Percentiles rank a stretch among this genome's conserved stretches.
Conservation (phyloP, 169 alveolate species). For the Eimeria tenella region DNA sequence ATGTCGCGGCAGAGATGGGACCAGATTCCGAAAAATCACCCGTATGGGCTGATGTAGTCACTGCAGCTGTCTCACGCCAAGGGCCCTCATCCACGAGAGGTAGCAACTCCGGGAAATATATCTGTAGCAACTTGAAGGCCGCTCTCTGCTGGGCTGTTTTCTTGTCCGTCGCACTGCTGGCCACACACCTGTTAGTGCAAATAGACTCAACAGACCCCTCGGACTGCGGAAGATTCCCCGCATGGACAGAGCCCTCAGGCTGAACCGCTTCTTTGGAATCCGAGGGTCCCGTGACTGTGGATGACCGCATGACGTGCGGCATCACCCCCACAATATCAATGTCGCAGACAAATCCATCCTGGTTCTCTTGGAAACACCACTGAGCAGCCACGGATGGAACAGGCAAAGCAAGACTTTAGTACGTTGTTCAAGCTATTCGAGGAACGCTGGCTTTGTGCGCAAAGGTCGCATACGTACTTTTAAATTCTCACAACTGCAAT, state of each 20-base stretch:
- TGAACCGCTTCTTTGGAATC: background rate
- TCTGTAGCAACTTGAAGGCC: slow-evolving; percentile 31
- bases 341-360: background rate
- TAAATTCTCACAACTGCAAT: too few species aligned
- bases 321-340: background rate
- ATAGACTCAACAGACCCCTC: background rate
- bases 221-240: background rate
- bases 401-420: background rate
- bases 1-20: slow-evolving; percentile 17
- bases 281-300: background rate
- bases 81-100: slow-evolving; percentile 10
- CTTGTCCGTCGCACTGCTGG: slow-evolving; percentile 59
- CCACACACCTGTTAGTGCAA: background rate
- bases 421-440: too few species aligned
- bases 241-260: background rate
- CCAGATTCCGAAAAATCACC: background rate
- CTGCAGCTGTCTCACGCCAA: background rate
- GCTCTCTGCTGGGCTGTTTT: slow-evolving; percentile 65
- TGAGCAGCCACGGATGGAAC: background rate
- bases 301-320: background rate
- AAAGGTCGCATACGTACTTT: too few species aligned
- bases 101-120: slow-evolving; percentile 22
- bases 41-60: background rate
- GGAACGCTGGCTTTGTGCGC: too few species aligned
- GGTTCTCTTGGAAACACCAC: slow-evolving; percentile 33